These are phyloP conservation scores for Melastoma malabathricum DNA, from an alignment of 345 rosid genomes.

Conservation along the genomic window DNA sequence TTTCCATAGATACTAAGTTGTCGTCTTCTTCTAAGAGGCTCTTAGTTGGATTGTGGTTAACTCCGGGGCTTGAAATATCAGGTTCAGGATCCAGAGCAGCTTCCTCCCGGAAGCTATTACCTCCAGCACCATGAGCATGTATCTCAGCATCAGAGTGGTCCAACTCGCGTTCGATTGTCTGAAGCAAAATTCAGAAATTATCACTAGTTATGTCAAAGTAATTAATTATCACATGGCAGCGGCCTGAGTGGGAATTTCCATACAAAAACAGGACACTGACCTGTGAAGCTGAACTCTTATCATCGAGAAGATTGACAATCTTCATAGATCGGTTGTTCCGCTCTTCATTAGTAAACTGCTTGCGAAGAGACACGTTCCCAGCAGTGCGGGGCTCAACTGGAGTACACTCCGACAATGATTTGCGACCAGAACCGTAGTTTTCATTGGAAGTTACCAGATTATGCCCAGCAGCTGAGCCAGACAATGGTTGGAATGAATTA, in stretches of 20 bases:
- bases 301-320: slow-evolving; percentile 37
- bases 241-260: background rate
- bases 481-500: slow-evolving; percentile 48
- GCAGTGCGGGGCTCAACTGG: slow-evolving; percentile 36
- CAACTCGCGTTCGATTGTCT: slow-evolving; percentile 32
- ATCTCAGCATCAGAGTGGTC: slow-evolving; percentile 23
- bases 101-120: slow-evolving; percentile 41
- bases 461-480: slow-evolving; percentile 48
- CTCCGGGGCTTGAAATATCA: slow-evolving; percentile 23
- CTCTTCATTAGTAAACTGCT: slow-evolving; percentile 65
- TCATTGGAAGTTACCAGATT: slow-evolving; percentile 71
- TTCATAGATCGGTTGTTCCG: slow-evolving; percentile 32
- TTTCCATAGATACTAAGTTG: slow-evolving; percentile 30
- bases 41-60: slow-evolving; percentile 18
- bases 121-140: slow-evolving; percentile 18
- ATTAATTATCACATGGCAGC: too few relatives aligned
- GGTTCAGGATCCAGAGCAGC: slow-evolving; percentile 25
- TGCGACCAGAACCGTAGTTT: slow-evolving; percentile 81
- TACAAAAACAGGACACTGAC: slow-evolving; percentile 18
- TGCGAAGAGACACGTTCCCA: slow-evolving; percentile 67
- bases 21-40: slow-evolving; percentile 29
- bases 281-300: slow-evolving; percentile 26
- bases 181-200: slow-evolving; percentile 16
- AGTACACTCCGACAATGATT: slow-evolving; percentile 68
- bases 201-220: background rate